Base-by-base conservation (phyloP, 768 basidiomycete species). In the Leccinellum albellum region DNA sequence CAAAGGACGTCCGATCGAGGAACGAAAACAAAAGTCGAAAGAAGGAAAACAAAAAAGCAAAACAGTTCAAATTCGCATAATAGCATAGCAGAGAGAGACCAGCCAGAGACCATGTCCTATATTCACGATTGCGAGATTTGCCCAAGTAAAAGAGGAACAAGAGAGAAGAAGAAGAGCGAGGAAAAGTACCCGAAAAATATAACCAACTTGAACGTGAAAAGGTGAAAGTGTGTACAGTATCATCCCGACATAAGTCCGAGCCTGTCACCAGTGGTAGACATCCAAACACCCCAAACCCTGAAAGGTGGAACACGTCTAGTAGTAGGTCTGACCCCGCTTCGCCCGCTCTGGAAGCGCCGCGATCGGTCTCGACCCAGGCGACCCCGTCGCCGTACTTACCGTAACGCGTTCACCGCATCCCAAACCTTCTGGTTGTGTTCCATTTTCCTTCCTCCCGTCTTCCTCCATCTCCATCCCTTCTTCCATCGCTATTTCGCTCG, bases 271-370 rank as follows among this genome's bases (percentile, higher is more conserved):
- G 35, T 17, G 17, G 17, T 35, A 8, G 28, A 28, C 28, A 6
- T 1, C 28, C 29, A 10, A 37, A 37, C 37, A 37, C 37, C 37
- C 37, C n/a, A 37, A 37, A 37, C 37, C 37, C 37, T 8, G 37
- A 37, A 37, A 37, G 17, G n/a, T 37, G 37, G 37, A 37, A n/a
- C 37, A n/a, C 37, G 2, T 37, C 37, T 37, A 37, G 37, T 37
- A 37, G 37, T 37, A 37, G n/a, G 37, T 37, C n/a, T 37, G 68
- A 44, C 21, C 50, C 45, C 59, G 63, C 42, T 69, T 68, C 47
- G 63, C 68, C 51, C 70, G 68, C 55, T 70, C 70, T 42, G 70
- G 71, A 52, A 71, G 72, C 37, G 55, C 68, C 33, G 66, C 66
- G 24, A 71, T 65, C 20, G 59, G 65, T 49, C 69, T 59, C 58